Percentiles rank a stretch among this genome's conserved stretches.
Conservation (phyloP, 2,329 filamentous ascomycete species). For the Hymenoscyphus linearis region DNA sequence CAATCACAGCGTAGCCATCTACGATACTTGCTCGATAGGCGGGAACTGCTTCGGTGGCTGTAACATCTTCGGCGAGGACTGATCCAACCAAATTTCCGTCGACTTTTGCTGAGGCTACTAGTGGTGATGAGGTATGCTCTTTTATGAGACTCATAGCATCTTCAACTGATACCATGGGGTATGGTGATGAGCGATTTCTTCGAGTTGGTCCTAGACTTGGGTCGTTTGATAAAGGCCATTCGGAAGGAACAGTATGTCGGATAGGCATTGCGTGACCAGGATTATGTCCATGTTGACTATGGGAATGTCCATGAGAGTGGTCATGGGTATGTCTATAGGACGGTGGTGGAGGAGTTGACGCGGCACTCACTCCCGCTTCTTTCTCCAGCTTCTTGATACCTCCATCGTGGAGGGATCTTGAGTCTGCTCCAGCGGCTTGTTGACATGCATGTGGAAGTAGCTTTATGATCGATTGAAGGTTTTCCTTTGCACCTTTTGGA, state of each 20-base stretch:
- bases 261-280: conserved; percentile 61
- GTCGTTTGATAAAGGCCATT: conserved; percentile 55
- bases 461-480: conserved; percentile 81
- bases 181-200: conserved; percentile 80
- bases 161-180: conserved; percentile 82
- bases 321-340: conserved; percentile 46
- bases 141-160: conserved; percentile 71
- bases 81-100: conserved; percentile 63
- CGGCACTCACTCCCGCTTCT: conserved; percentile 61
- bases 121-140: conserved; percentile 64
- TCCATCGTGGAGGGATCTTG: conserved; percentile 70
- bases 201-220: conserved; percentile 57
- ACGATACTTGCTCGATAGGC: conserved; percentile 95
- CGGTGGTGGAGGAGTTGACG: conserved; percentile 29
- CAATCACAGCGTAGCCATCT: conserved; percentile 87
- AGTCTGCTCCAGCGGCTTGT: conserved; percentile 79
- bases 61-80: conserved; percentile 78
- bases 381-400: conserved; percentile 79
- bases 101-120: conserved; percentile 53
- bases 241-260: conserved; percentile 64
- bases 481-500: conserved; percentile 91
- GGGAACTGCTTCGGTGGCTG: conserved; percentile 75
- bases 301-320: conserved; percentile 39
- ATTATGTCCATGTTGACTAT: conserved; percentile 52
- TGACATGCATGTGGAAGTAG: conserved; percentile 92